These are phyloP conservation scores for Zymoseptoria tritici DNA, from an alignment of 2,329 filamentous ascomycete genomes.

Conservation along the genomic window DNA sequence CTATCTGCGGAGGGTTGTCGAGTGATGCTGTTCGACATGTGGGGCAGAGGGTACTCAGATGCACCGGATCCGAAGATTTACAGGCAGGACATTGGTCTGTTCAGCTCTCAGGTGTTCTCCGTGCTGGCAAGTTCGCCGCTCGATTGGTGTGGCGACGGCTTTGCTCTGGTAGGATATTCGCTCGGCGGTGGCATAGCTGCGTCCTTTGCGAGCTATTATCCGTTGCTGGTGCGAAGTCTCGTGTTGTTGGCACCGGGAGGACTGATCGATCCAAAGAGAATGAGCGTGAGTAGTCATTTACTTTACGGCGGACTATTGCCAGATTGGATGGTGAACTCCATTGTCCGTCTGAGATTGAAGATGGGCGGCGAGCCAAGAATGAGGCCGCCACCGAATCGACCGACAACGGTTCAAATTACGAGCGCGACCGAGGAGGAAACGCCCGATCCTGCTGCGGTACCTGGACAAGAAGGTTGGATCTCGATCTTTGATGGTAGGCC, in stretches of 20 bases:
- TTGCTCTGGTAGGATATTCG: slow-evolving; percentile 71
- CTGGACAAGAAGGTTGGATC: background rate
- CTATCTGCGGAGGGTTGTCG: slow-evolving; percentile 57
- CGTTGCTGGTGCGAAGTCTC: slow-evolving; percentile 59
- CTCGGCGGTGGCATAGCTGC: slow-evolving; percentile 68
- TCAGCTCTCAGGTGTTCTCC: slow-evolving; percentile 63
- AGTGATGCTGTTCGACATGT: slow-evolving; percentile 73
- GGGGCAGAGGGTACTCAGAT: slow-evolving; percentile 72
- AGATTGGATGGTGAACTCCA: slow-evolving; percentile 45
- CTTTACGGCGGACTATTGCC: slow-evolving; percentile 60
- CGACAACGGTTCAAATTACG: background rate
- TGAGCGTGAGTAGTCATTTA: slow-evolving; percentile 54
- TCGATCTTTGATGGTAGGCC: slow-evolving; percentile 46
- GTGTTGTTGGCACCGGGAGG: slow-evolving; percentile 74
- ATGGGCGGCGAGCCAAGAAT: slow-evolving; percentile 28
- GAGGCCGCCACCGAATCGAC: background rate
- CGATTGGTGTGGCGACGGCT: slow-evolving; percentile 54
- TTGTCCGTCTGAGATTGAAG: slow-evolving; percentile 36
- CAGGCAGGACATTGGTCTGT: slow-evolving; percentile 66
- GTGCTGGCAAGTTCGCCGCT: slow-evolving; percentile 63
- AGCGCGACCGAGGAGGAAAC: background rate
- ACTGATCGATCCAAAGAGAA: slow-evolving; percentile 58
- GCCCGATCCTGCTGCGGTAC: background rate
- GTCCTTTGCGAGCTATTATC: slow-evolving; percentile 62
- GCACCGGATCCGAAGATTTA: slow-evolving; percentile 58